Conservation (phyloP, 148 eudicot genomes). For the Chenopodium suecicum region DNA sequence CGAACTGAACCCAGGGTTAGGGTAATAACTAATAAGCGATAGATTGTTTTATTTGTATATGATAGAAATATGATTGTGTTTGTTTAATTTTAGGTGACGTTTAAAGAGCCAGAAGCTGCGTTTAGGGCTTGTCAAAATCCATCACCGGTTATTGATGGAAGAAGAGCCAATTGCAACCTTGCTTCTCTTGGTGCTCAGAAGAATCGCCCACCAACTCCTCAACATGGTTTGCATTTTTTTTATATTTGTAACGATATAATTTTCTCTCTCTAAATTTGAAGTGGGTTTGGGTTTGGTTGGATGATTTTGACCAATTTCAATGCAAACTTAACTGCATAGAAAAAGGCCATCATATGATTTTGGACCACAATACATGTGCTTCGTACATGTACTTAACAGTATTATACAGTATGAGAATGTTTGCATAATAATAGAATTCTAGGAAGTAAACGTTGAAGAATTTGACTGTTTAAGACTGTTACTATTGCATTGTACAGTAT, state of each 20-base stretch:
- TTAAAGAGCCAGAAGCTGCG: slow-evolving; percentile 57
- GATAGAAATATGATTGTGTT: neutral
- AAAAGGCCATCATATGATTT: slow-evolving; percentile 19
- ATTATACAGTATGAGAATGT: neutral
- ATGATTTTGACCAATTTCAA: slow-evolving; percentile 29
- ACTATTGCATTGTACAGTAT: neutral
- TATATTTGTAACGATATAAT: neutral
- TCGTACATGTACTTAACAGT: neutral
- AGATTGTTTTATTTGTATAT: neutral
- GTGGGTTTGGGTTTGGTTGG: slow-evolving; percentile 18
- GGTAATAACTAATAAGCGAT: neutral
- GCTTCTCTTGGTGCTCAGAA: slow-evolving; percentile 57
- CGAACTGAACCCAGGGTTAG: neutral
- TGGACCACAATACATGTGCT: slow-evolving; percentile 26
- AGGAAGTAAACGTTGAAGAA: neutral
- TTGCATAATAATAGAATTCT: neutral
- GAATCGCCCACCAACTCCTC: slow-evolving; percentile 36
- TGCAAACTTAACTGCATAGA: slow-evolving; percentile 19
- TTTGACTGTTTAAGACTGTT: neutral
- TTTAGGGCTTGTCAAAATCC: slow-evolving; percentile 59
- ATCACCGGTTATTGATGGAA: slow-evolving; percentile 57
- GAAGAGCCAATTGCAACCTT: slow-evolving; percentile 61
- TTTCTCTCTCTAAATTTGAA: neutral
- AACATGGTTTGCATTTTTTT: slow-evolving; percentile 31
- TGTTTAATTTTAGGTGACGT: slow-evolving; percentile 44